Base-by-base conservation (phyloP, 2,329 filamentous ascomycete species). In the Tolypocladium ophioglossoides region DNA sequence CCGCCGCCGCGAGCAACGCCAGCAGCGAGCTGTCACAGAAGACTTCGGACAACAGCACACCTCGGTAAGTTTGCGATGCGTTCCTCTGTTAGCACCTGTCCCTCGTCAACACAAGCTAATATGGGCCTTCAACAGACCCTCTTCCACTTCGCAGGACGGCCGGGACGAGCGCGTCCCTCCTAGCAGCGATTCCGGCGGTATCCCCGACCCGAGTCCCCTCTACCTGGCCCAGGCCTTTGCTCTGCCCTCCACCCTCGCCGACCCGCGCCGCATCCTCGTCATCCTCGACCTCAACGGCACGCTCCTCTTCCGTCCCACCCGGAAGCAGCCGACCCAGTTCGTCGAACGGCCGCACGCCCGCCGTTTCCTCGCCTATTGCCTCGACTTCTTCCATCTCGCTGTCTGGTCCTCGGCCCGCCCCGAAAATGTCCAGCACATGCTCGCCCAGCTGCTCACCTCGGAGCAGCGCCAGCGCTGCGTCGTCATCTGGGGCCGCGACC, bases 281-380 rank as follows among this genome's bases (percentile, higher is more conserved):
- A 81, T 97, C 49, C 81, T 97, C 57, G 94, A 99, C 70, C 80
- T 99, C 39, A 99, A 97, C 68, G 94, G 94, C 58, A 96, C 92
- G 0, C 78, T 99, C 1, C 79, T 97, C 38, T 78, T 81, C 71
- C 86, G 94, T 6, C 85, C 83, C 10, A 75, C 74, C 52, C 74
- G 74, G 48, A 67, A 66, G 30, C 65, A 63, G 1, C 70, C 72
- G 8, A 77, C 74, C 11, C 66, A 68, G 44, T 88, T 91, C 66
- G 71, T 83, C 46, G 72, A 78, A 59, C 86, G 94, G 1, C 88
- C 88, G 0, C 77, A 84, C 58, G 78, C 94, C 1, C 63, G 73
- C 3, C 60, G 72, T 0, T 96, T 99, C 68, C 72, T 97, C 4
- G 64, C 77, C 32, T 89, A 91, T 67, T 80, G 91, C 60, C 78